Percentiles rank a stretch among this genome's conserved stretches.
phyloP scores from a whole-genome alignment of 441 rosid species.

The Croton laevigatus region DNA sequence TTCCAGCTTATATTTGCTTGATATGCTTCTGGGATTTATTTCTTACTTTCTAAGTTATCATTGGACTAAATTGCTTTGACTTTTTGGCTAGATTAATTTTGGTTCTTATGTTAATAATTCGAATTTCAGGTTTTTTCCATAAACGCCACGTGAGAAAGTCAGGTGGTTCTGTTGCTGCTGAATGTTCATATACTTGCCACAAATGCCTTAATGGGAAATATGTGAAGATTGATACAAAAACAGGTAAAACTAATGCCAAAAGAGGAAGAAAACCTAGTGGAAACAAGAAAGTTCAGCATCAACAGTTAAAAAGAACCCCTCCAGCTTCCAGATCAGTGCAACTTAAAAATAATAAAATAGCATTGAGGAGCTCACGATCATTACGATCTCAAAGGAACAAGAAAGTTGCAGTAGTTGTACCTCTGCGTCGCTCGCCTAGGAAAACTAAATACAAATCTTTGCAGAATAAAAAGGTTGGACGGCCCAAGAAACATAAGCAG shows the following conservation, averaged over 20 bases:
- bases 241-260: conserved; percentile 38
- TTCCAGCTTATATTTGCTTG: background rate
- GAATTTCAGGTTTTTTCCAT: conserved; percentile 74
- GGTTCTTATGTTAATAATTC: conserved; percentile 17
- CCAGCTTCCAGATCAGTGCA: conserved; percentile 36
- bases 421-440: conserved; percentile 88
- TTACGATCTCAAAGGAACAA: conserved; percentile 42
- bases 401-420: conserved; percentile 50
- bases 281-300: conserved; percentile 35
- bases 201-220: conserved; percentile 50
- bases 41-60: background rate
- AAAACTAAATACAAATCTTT: conserved; percentile 41
- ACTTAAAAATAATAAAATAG: conserved; percentile 38
- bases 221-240: conserved; percentile 26
- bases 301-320: conserved; percentile 42
- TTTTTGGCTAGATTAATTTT: conserved; percentile 12
- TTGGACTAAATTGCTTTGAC: conserved; percentile 1
- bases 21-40: background rate
- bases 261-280: conserved; percentile 36
- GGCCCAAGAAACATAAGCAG: conserved; percentile 47
- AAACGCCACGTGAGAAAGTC: conserved; percentile 73
- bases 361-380: conserved; percentile 32
- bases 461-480: conserved; percentile 43
- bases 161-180: conserved; percentile 37
- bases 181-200: conserved; percentile 58